Evolutionary conservation across 306 rosid genomes (phyloP).

Genomic region (Cucurbita argyrosperma): DNA sequence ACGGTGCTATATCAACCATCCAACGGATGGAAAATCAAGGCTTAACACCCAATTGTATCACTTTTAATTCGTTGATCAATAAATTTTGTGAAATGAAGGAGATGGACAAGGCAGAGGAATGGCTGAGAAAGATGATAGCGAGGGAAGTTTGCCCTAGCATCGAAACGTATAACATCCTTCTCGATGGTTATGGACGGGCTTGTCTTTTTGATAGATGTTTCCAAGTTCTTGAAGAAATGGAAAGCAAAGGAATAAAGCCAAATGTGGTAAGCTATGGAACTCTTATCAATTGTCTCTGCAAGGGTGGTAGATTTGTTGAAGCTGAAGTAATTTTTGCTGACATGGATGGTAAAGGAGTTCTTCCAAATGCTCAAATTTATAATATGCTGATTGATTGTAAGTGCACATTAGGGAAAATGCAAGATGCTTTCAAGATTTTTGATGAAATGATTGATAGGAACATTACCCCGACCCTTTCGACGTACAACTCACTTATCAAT

Average conservation of each 20-base stretch:
- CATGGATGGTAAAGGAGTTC: conserved; percentile 41
- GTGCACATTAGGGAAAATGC: conserved; percentile 34
- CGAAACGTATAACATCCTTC: conserved; percentile 44
- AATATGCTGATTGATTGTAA: conserved; percentile 58
- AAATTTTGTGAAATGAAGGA: conserved; percentile 41
- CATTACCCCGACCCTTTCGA: conserved; percentile 46
- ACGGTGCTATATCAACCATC: conserved; percentile 24
- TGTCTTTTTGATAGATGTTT: conserved; percentile 41
- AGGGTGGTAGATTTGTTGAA: conserved; percentile 47
- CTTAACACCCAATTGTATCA: conserved; percentile 36
- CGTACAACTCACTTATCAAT: conserved; percentile 50
- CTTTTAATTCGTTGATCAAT: conserved; percentile 47
- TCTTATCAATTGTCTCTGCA: conserved; percentile 54
- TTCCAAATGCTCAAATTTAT: conserved; percentile 55
- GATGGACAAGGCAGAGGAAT: conserved; percentile 51
- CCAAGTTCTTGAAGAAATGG: conserved; percentile 65
- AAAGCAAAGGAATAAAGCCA: conserved; percentile 45
- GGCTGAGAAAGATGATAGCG: conserved; percentile 53
- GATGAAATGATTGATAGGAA: conserved; percentile 43
- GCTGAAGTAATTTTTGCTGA: conserved; percentile 53
- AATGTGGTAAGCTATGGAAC: conserved; percentile 64
- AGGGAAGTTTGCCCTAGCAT: conserved; percentile 42
- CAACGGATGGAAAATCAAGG: conserved; percentile 43
- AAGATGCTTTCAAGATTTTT: conserved; percentile 37
- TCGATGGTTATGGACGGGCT: conserved; percentile 47